Evolutionary conservation across 495 filamentous ascomycete species (phyloP).

Genomic region (Neurospora tetrasperma): DNA sequence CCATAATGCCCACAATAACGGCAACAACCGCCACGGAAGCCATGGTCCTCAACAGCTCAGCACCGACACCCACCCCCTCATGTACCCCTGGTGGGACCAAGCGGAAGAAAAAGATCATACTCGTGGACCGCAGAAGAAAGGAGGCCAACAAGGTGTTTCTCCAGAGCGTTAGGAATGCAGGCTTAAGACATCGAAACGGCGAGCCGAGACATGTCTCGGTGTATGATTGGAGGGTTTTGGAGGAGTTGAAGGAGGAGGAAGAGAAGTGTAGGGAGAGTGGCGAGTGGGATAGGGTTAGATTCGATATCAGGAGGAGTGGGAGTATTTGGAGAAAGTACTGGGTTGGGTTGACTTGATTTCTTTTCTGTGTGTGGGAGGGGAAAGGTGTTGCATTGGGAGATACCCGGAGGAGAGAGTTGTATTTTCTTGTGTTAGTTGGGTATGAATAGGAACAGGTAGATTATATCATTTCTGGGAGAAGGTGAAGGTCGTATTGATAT

Average conservation of each 20-base stretch:
- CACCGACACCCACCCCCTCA: constrained; percentile 12
- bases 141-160: constrained; percentile 32
- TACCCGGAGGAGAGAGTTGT: not conserved
- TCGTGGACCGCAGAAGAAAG: constrained; percentile 33
- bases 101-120: constrained; percentile 27
- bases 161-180: constrained; percentile 20
- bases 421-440: not conserved
- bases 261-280: constrained; percentile 6
- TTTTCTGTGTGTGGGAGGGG: not conserved
- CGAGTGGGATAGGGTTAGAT: not conserved
- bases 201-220: constrained; percentile 31
- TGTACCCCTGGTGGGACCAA: constrained; percentile 25
- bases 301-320: constrained; percentile 2
- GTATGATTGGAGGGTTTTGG: constrained; percentile 42
- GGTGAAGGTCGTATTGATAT: not conserved
- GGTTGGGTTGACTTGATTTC: constrained; percentile 16
- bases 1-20: not conserved
- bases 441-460: not conserved
- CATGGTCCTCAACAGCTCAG: constrained; percentile 18
- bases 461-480: not conserved
- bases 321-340: constrained; percentile 16
- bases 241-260: constrained; percentile 32
- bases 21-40: not conserved
- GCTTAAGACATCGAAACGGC: constrained; percentile 23
- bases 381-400: not conserved